These are phyloP conservation scores for Conticribra weissflogii DNA, from an alignment of 108 stramenopile species.

Conservation along the genomic window DNA sequence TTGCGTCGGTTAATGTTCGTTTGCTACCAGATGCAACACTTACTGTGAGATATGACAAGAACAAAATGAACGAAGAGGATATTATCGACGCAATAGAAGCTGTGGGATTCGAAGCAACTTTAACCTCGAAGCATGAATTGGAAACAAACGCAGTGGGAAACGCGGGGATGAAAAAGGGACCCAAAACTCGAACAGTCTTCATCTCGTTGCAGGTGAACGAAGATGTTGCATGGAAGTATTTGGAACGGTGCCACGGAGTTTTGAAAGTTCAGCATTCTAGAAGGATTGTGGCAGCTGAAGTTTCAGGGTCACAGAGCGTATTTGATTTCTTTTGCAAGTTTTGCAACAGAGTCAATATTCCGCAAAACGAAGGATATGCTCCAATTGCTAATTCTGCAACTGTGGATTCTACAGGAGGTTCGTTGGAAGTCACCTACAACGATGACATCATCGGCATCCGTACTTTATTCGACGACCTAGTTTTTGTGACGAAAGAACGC, in stretches of 20 bases:
- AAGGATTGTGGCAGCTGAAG: conserved; percentile 1
- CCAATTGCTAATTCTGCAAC: conserved; percentile 11
- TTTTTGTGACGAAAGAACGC: conserved; percentile 7
- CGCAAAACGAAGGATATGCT: conserved; percentile 12
- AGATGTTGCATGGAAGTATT: conserved; percentile 20
- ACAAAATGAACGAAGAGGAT: conserved; percentile 24
- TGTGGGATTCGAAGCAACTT: conserved; percentile 46
- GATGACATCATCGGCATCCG: conserved; percentile 36
- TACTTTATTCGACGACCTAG: conserved; percentile 39
- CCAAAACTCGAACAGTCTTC: conserved; percentile 17
- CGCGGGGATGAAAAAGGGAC: neutral
- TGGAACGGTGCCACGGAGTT: conserved; percentile 20
- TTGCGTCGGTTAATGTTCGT: conserved; percentile 44
- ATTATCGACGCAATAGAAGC: conserved; percentile 39
- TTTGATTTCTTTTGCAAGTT: neutral
- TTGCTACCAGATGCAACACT: conserved; percentile 52
- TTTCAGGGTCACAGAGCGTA: neutral
- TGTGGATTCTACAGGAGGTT: conserved; percentile 11
- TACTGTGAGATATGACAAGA: conserved; percentile 16
- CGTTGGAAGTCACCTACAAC: conserved; percentile 45
- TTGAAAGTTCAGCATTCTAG: conserved; percentile 22
- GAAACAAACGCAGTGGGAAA: conserved; percentile 13
- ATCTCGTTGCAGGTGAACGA: conserved; percentile 19
- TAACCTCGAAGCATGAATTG: conserved; percentile 18
- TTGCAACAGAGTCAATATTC: neutral